phyloP scores from a whole-genome alignment of 768 basidiomycete genomes.

The Epithele typhae region DNA sequence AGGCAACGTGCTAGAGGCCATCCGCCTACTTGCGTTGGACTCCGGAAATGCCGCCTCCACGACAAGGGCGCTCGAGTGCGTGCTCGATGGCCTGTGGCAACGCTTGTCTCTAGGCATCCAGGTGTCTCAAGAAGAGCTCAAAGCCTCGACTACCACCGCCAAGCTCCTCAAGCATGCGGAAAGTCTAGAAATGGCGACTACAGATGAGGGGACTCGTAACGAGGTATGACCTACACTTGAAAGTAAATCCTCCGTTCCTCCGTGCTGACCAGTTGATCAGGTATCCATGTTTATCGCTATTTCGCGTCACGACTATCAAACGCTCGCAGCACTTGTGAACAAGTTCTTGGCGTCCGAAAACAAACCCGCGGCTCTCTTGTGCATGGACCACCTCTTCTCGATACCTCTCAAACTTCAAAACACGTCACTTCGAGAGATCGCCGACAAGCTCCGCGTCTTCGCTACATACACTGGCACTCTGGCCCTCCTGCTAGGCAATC shows the following conservation, averaged over 20 bases:
- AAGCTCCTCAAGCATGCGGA: slow-evolving; percentile 1
- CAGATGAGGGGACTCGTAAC: not conserved
- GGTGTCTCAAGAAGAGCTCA: not conserved
- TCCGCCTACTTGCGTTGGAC: slow-evolving; percentile 39
- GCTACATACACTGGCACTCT: slow-evolving; percentile 23
- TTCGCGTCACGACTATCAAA: slow-evolving; percentile 13
- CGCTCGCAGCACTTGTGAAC: slow-evolving; percentile 30
- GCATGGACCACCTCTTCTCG: slow-evolving; percentile 38
- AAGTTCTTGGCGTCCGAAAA: slow-evolving; percentile 28
- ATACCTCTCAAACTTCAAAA: slow-evolving; percentile 22
- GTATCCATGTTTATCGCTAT: slow-evolving; percentile 34
- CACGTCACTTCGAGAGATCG: slow-evolving; percentile 23
- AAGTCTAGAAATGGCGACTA: not conserved
- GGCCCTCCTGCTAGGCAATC: not conserved
- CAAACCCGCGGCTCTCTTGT: slow-evolving; percentile 34
- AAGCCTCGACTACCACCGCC: not conserved
- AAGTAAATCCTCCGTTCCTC: not conserved
- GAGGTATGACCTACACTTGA: slow-evolving; percentile 12
- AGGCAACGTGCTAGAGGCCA: slow-evolving; percentile 43
- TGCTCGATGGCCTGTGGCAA: slow-evolving; percentile 44
- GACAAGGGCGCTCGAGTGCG: slow-evolving; percentile 32
- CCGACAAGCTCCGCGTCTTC: slow-evolving; percentile 31
- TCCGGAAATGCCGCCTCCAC: slow-evolving; percentile 22
- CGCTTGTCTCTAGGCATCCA: slow-evolving; percentile 36
- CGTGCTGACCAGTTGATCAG: slow-evolving; percentile 9